Evolutionary conservation across 2,329 filamentous ascomycete genomes (phyloP).

Genomic region (Paracamarosporium sp.): DNA sequence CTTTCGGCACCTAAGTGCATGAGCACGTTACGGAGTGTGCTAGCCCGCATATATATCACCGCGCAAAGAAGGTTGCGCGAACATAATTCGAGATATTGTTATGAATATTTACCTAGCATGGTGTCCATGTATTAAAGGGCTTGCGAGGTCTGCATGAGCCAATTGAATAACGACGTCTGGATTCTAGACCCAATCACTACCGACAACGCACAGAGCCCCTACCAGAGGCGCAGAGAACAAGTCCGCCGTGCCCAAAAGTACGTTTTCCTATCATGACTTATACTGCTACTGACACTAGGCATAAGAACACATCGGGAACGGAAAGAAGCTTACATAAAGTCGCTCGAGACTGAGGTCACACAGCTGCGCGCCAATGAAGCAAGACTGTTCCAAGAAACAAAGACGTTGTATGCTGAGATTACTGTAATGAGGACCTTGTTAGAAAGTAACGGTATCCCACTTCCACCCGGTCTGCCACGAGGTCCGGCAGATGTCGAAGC

Average conservation of each 20-base stretch:
- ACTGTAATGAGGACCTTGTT: slow-evolving; percentile 26
- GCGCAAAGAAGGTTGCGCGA: not conserved
- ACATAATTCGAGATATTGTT: not conserved
- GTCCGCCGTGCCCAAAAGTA: slow-evolving; percentile 46
- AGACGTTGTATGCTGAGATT: slow-evolving; percentile 30
- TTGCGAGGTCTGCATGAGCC: not conserved
- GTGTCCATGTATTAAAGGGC: not conserved
- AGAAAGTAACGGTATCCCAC: slow-evolving; percentile 21
- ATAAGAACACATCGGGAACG: slow-evolving; percentile 38
- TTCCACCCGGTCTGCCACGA: slow-evolving; percentile 1
- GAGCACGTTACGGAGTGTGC: not conserved
- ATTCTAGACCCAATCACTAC: not conserved
- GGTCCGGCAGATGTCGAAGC: not conserved
- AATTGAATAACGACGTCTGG: not conserved
- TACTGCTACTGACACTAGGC: not conserved
- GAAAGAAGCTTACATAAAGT: slow-evolving; percentile 41
- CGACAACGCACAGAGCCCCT: slow-evolving; percentile 3
- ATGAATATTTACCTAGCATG: not conserved
- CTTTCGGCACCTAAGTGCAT: not conserved
- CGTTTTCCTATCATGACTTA: not conserved
- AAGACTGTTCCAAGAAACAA: slow-evolving; percentile 32
- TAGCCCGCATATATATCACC: not conserved
- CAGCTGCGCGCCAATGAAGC: slow-evolving; percentile 40
- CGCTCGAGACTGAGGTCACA: slow-evolving; percentile 35
- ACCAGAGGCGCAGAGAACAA: slow-evolving; percentile 43